Evolutionary conservation across 495 filamentous ascomycete genomes (phyloP).

Genomic region (Amorphotheca resinae): DNA sequence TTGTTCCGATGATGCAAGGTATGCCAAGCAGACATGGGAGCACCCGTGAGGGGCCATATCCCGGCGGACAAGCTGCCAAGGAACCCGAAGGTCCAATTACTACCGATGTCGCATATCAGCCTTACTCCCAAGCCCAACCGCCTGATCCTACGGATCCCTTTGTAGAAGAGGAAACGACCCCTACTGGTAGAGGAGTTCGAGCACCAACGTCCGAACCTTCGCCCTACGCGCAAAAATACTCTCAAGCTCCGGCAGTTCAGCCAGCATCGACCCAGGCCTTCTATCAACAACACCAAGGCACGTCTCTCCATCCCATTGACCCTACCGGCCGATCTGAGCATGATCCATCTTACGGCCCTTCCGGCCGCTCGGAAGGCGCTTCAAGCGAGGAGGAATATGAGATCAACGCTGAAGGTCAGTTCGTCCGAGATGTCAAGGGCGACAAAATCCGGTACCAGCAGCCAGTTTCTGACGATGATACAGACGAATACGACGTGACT

Average conservation of each 20-base stretch:
- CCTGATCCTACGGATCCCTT: constrained; percentile 17
- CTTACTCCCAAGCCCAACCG: constrained; percentile 16
- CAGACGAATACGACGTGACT: constrained; percentile 38
- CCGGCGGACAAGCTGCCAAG: not conserved
- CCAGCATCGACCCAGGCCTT: constrained; percentile 22
- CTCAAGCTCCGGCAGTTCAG: constrained; percentile 29
- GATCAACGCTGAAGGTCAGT: constrained; percentile 36
- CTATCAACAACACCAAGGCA: constrained; percentile 20
- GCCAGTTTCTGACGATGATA: constrained; percentile 29
- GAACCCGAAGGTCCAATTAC: constrained; percentile 13
- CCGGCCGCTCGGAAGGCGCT: constrained; percentile 35
- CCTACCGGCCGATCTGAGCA: constrained; percentile 1
- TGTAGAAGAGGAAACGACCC: constrained; percentile 10
- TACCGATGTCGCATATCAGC: constrained; percentile 20
- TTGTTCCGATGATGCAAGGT: constrained; percentile 86
- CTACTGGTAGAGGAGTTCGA: not conserved
- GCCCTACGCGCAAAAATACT: constrained; percentile 19
- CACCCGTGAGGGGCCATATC: constrained; percentile 30
- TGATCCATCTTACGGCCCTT: constrained; percentile 9
- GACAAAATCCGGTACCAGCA: constrained; percentile 31
- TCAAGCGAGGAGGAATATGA: constrained; percentile 47
- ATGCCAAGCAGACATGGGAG: constrained; percentile 51
- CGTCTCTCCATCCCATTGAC: constrained; percentile 14
- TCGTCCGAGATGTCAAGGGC: constrained; percentile 33
- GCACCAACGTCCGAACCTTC: constrained; percentile 1